phyloP scores from a whole-genome alignment of 306 rosid genomes.

The Hippophae gyantsensis region DNA sequence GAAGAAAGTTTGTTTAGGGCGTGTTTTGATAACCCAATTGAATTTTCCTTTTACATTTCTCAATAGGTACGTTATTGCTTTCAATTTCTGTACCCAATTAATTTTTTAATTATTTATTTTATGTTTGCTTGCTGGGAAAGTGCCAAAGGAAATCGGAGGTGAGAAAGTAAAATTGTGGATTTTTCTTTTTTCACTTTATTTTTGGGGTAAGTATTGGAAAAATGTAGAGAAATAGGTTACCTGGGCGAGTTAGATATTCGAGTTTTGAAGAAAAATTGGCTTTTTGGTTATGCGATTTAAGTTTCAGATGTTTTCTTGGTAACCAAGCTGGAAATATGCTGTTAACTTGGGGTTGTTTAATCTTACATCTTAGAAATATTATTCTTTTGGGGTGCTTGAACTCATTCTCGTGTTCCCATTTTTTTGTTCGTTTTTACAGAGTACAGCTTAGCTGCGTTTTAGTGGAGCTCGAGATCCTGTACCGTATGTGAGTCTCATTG shows the following conservation, averaged over 20 bases:
- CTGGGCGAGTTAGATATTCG: not conserved
- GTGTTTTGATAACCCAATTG: slow-evolving; percentile 4
- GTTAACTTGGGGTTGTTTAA: not conserved
- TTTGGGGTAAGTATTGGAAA: not conserved
- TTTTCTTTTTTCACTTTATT: not conserved
- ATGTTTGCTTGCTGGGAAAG: slow-evolving; percentile 12
- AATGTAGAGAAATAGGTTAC: no score
- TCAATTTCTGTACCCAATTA: slow-evolving; percentile 9
- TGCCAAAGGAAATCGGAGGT: slow-evolving; percentile 4
- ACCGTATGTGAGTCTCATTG: slow-evolving; percentile 11
- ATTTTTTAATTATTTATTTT: not conserved
- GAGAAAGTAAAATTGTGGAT: slow-evolving; percentile 6
- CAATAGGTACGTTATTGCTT: slow-evolving; percentile 33
- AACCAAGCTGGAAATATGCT: slow-evolving; percentile 8
- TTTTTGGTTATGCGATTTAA: not conserved
- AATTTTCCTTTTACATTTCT: not conserved
- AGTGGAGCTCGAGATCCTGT: slow-evolving; percentile 31
- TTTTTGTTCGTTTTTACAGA: slow-evolving; percentile 28
- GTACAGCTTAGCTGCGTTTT: slow-evolving; percentile 21
- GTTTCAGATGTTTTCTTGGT: not conserved
- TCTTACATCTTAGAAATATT: not conserved
- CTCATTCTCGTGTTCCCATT: slow-evolving; percentile 7
- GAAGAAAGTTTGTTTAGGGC: not conserved
- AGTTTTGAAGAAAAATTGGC: not conserved
- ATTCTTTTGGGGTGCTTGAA: slow-evolving; percentile 7